Evolutionary conservation across 1,284 basidiomycete species (phyloP).

Genomic region (Ganoderma resinaceum): DNA sequence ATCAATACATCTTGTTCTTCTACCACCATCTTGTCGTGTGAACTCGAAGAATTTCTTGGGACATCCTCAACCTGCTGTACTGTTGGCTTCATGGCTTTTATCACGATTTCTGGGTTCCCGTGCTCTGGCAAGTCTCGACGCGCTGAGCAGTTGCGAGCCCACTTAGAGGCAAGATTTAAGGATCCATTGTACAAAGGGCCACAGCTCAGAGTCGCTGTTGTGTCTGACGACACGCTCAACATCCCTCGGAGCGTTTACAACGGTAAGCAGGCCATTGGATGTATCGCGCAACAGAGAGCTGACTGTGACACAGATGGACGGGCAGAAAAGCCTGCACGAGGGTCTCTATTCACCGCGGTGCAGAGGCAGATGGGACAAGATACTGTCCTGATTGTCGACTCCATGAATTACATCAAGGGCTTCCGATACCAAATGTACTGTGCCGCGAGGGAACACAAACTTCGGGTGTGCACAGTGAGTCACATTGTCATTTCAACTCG

Average conservation of each 20-base stretch:
- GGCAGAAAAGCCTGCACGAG: constrained; percentile 24
- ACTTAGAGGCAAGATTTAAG: constrained; percentile 64
- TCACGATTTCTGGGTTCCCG: constrained; percentile 93
- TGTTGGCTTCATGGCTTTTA: constrained; percentile 77
- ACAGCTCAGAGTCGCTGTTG: constrained; percentile 63
- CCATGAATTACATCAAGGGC: constrained; percentile 96
- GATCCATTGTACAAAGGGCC: constrained; percentile 60
- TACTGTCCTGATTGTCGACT: constrained; percentile 74
- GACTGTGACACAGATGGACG: constrained; percentile 64
- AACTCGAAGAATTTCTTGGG: too few relatives aligned
- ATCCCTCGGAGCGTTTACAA: constrained; percentile 76
- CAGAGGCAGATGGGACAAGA: constrained; percentile 78
- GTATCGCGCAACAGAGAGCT: not conserved
- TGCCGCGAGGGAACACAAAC: constrained; percentile 87
- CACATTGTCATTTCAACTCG: not conserved
- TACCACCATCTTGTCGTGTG: constrained; percentile 1
- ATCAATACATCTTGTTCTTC: constrained; percentile 25
- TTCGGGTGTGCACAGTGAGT: constrained; percentile 86
- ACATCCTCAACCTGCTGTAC: too few relatives aligned
- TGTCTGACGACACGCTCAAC: constrained; percentile 83
- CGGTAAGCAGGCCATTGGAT: constrained; percentile 55
- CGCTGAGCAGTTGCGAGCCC: constrained; percentile 67
- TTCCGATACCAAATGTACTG: constrained; percentile 99
- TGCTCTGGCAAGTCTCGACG: constrained; percentile 87
- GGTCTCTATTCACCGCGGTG: constrained; percentile 46